Conservation (phyloP, 176 grass and related monocot genomes). For the Canna indica region DNA sequence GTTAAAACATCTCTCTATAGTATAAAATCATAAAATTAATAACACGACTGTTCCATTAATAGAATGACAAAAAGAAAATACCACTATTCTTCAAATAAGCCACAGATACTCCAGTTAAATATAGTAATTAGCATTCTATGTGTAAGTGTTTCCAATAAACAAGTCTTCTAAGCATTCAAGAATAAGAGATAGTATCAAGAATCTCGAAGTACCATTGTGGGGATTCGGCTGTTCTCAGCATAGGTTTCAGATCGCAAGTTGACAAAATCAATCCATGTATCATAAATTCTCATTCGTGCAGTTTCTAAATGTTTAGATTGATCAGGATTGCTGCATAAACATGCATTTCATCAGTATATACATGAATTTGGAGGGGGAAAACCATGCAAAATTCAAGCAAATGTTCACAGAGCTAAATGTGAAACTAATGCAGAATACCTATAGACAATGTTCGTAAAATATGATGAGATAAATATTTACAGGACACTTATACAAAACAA, state of each 20-base stretch:
- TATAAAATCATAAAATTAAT: not conserved
- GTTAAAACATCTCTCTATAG: not conserved
- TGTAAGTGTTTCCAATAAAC: not conserved
- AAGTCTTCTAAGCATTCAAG: not conserved
- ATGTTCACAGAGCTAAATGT: conserved; percentile 4
- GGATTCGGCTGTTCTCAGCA: conserved; percentile 88
- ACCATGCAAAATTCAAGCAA: not conserved
- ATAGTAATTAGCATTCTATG: not conserved
- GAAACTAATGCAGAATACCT: not conserved
- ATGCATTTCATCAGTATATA: conserved; percentile 2
- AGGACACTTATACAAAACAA: no score
- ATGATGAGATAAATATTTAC: no score
- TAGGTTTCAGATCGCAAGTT: conserved; percentile 95
- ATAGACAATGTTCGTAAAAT: no score
- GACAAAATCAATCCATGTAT: conserved; percentile 93
- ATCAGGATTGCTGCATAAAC: conserved; percentile 82
- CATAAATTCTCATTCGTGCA: conserved; percentile 68
- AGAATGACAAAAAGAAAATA: not conserved
- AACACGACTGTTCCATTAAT: not conserved
- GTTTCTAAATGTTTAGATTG: conserved; percentile 99
- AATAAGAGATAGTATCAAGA: not conserved
- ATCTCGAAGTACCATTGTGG: conserved; percentile 57
- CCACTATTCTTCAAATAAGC: not conserved
- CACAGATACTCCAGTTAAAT: not conserved
- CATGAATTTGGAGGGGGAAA: not conserved